Conservation (phyloP, 108 stramenopile genomes). For the Chaetoceros muelleri region DNA sequence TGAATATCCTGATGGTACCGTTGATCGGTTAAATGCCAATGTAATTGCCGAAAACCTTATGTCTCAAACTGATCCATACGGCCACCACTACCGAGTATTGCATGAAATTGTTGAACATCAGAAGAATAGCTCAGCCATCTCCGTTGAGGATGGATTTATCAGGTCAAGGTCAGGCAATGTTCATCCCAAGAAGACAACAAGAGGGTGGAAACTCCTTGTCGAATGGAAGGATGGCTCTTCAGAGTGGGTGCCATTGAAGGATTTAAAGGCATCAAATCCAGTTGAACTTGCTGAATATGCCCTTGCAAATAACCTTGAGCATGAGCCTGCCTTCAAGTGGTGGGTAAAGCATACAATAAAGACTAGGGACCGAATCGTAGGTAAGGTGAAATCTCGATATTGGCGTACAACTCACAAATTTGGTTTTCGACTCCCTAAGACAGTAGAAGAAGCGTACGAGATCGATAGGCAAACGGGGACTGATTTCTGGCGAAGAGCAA, state of each 20-base stretch:
- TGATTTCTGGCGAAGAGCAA: too few relatives aligned
- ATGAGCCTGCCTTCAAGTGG: slow-evolving; percentile 30
- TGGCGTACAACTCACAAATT: too few relatives aligned
- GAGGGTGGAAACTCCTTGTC: too few relatives aligned
- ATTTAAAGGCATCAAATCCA: too few relatives aligned
- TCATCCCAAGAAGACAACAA: neutral
- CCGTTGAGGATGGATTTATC: neutral
- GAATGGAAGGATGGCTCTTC: too few relatives aligned
- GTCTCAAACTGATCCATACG: neutral
- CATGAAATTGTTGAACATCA: slow-evolving; percentile 6
- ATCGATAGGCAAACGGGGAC: too few relatives aligned
- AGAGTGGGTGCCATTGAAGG: too few relatives aligned
- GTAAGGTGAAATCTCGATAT: neutral
- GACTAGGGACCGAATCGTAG: slow-evolving; percentile 3
- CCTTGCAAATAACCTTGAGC: slow-evolving; percentile 7
- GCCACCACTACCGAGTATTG: slow-evolving; percentile 7
- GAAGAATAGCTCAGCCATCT: neutral
- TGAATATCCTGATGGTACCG: slow-evolving; percentile 10
- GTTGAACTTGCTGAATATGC: slow-evolving; percentile 29
- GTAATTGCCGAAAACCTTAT: slow-evolving; percentile 11
- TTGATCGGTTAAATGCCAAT: slow-evolving; percentile 7
- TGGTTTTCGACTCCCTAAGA: too few relatives aligned
- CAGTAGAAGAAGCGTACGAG: too few relatives aligned
- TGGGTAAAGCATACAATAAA: too few relatives aligned
- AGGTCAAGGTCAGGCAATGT: neutral